Percentiles rank a stretch among this genome's conserved stretches.
These are phyloP conservation scores for Auricularia heimuer DNA, from an alignment of 768 basidiomycete genomes.

Conservation along the genomic window DNA sequence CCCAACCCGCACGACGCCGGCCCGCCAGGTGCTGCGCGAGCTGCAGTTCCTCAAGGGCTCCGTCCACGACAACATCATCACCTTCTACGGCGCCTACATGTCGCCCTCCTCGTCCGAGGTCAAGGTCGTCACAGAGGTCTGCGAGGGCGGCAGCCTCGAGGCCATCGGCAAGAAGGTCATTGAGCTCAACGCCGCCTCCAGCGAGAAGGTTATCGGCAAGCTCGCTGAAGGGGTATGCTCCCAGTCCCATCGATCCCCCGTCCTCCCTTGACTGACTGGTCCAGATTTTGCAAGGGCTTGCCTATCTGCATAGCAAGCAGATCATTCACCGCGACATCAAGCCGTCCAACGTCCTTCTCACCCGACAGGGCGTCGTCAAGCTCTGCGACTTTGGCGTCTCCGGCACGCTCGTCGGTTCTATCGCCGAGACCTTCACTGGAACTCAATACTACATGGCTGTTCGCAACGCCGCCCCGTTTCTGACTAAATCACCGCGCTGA, in stretches of 20 bases:
- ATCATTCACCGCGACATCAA: constrained; percentile 97
- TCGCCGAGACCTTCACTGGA: constrained; percentile 94
- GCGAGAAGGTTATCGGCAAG: constrained; percentile 83
- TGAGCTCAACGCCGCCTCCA: constrained; percentile 65
- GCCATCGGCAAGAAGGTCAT: constrained; percentile 77
- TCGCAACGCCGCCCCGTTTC: constrained; percentile 25
- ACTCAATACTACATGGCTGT: constrained; percentile 99
- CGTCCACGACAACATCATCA: constrained; percentile 77
- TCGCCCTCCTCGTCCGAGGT: constrained; percentile 82
- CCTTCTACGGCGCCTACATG: constrained; percentile 89
- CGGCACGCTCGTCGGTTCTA: constrained; percentile 82
- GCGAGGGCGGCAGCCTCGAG: constrained; percentile 86
- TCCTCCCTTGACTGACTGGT: constrained; percentile 2
- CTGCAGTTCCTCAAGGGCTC: constrained; percentile 81
- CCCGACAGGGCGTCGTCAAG: constrained; percentile 82
- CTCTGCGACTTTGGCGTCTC: constrained; percentile 96
- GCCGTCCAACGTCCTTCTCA: constrained; percentile 86
- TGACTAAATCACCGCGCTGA: neutral
- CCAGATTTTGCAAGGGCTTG: constrained; percentile 83
- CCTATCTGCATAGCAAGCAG: constrained; percentile 81
- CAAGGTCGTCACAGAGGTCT: constrained; percentile 87
- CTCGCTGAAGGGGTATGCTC: constrained; percentile 75
- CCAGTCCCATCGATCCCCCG: constrained; percentile 5
- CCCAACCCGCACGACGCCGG: constrained; percentile 80
- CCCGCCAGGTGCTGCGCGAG: constrained; percentile 88